phyloP scores from a whole-genome alignment of 306 rosid species.

The Quercus bicolor region DNA sequence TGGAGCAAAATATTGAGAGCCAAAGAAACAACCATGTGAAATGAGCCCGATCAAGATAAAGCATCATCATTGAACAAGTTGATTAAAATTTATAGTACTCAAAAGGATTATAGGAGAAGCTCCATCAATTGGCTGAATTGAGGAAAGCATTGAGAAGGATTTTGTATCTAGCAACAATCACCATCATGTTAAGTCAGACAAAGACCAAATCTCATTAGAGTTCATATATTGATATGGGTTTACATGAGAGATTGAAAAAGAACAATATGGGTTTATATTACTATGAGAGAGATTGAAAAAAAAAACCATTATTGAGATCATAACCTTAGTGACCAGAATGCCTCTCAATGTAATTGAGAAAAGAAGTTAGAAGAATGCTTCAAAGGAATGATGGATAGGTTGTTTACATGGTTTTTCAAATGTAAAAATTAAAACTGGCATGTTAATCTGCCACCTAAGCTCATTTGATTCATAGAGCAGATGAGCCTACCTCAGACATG shows the following conservation, averaged over 20 bases:
- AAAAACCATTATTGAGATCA: background rate
- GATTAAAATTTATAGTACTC: background rate
- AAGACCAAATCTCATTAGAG: background rate
- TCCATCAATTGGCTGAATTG: background rate
- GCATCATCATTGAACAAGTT: background rate
- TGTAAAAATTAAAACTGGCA: no score
- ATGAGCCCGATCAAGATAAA: background rate
- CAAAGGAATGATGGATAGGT: no score
- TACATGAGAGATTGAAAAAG: no score
- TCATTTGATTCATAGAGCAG: no score
- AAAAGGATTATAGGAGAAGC: background rate
- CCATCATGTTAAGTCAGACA: background rate
- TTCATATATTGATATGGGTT: no score
- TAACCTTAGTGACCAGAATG: background rate
- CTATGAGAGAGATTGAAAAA: background rate
- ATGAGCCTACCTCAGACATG: no score
- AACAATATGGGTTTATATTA: no score
- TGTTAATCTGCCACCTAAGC: no score
- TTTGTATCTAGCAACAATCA: background rate
- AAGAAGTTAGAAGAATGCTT: no score
- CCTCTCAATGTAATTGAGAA: background rate
- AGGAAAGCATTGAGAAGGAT: background rate
- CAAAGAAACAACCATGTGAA: background rate
- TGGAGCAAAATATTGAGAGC: background rate
- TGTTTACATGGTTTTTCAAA: no score